These are phyloP conservation scores for Globisporangium paddicum DNA, from an alignment of 352 stramenopile genomes.

Conservation along the genomic window DNA sequence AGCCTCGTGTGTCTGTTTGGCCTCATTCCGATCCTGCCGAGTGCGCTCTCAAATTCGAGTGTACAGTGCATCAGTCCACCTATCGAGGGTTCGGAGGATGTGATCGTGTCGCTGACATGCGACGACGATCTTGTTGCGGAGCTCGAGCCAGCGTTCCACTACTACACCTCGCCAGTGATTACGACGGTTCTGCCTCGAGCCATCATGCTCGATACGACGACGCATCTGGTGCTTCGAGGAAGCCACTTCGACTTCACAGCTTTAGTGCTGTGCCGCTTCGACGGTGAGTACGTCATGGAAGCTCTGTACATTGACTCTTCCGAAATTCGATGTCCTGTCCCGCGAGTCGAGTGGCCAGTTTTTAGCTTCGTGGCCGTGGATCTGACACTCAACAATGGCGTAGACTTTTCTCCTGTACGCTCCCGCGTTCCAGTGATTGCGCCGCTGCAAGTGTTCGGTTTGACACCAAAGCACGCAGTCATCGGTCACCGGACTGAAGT, in stretches of 20 bases:
- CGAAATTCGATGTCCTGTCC: slow-evolving; percentile 25
- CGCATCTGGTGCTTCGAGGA: slow-evolving; percentile 20
- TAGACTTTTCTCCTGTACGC: slow-evolving; percentile 26
- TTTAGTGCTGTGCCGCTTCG: slow-evolving; percentile 24
- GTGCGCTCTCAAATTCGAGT: neutral
- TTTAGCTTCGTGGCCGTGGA: slow-evolving; percentile 25
- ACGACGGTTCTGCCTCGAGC: slow-evolving; percentile 13
- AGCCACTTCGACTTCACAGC: slow-evolving; percentile 15
- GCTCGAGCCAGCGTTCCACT: slow-evolving; percentile 27
- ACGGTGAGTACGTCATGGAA: neutral
- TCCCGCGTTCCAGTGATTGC: slow-evolving; percentile 21
- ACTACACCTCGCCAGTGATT: slow-evolving; percentile 22
- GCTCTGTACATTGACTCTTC: slow-evolving; percentile 15
- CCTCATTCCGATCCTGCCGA: slow-evolving; percentile 8
- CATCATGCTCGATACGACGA: slow-evolving; percentile 14
- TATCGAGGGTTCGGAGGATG: slow-evolving; percentile 3
- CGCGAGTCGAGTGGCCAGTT: slow-evolving; percentile 7
- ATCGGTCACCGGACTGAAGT: slow-evolving; percentile 22
- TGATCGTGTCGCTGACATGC: slow-evolving; percentile 27
- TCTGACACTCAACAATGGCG: slow-evolving; percentile 25
- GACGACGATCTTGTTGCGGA: slow-evolving; percentile 16
- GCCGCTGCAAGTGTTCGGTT: slow-evolving; percentile 20
- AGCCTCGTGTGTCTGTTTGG: slow-evolving; percentile 28
- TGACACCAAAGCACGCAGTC: slow-evolving; percentile 24
- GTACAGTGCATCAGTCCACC: slow-evolving; percentile 26